Evolutionary conservation across 208 protist genomes (phyloP).

Genomic region (Angomonas ambiguus): DNA sequence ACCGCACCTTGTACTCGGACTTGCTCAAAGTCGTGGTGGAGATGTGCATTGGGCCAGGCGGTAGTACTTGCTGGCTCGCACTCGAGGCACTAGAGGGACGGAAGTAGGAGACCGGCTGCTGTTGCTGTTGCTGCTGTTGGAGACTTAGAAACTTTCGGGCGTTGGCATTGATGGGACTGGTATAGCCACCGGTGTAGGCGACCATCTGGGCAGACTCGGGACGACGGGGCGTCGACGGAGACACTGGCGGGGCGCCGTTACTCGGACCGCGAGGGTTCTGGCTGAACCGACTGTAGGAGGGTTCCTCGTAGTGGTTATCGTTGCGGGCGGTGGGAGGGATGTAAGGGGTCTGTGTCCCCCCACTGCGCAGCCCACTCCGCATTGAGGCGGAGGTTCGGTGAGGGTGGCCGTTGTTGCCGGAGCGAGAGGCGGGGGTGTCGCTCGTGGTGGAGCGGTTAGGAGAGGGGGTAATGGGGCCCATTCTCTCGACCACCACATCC

Average conservation of each 20-base stretch:
- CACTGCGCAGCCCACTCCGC: not conserved
- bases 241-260: not conserved
- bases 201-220: not conserved
- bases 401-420: not conserved
- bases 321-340: not conserved
- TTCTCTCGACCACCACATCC: not conserved
- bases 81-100: not conserved
- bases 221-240: not conserved
- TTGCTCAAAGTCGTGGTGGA: constrained; percentile 58
- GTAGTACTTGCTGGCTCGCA: not conserved
- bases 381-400: not conserved
- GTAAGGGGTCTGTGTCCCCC: not conserved
- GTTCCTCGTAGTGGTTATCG: not conserved
- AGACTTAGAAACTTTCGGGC: not conserved
- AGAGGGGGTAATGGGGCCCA: not conserved
- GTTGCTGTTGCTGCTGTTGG: not conserved
- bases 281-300: not conserved
- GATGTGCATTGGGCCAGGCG: constrained; percentile 12
- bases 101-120: constrained; percentile 3
- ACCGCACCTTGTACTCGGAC: constrained; percentile 49
- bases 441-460: not conserved
- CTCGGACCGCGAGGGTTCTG: not conserved
- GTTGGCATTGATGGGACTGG: not conserved
- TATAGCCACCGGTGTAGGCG: not conserved
- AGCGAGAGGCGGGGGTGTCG: not conserved